These are phyloP conservation scores for Sporothrix inflata DNA, from an alignment of 2,329 filamentous ascomycete genomes.

Conservation along the genomic window DNA sequence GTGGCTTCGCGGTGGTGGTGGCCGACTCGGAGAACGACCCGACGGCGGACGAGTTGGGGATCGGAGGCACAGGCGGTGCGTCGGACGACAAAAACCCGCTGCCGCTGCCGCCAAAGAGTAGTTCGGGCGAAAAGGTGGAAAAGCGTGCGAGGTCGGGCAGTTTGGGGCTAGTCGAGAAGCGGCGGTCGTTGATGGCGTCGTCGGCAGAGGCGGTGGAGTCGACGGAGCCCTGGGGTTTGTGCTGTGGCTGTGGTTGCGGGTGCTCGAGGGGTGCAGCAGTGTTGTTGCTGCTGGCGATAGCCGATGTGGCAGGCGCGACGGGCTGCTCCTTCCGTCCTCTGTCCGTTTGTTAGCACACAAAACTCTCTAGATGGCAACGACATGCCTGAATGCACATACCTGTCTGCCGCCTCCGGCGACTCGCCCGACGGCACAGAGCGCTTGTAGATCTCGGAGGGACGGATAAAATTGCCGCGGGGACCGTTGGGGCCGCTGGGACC, in stretches of 20 bases:
- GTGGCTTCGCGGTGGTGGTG: neutral
- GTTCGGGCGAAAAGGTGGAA: slow-evolving; percentile 63
- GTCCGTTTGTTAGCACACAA: neutral
- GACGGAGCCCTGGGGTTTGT: slow-evolving; percentile 25
- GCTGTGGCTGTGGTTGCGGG: neutral
- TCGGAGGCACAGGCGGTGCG: slow-evolving; percentile 37
- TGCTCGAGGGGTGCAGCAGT: neutral
- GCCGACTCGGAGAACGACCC: neutral
- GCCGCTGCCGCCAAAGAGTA: slow-evolving; percentile 50
- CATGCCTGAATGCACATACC: neutral
- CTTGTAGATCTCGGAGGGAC: slow-evolving; percentile 78
- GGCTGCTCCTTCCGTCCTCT: slow-evolving; percentile 24
- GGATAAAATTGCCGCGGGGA: slow-evolving; percentile 64
- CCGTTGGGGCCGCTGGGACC: slow-evolving; percentile 11
- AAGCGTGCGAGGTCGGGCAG: slow-evolving; percentile 62
- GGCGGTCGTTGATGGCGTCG: slow-evolving; percentile 31
- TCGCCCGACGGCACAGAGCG: slow-evolving; percentile 48
- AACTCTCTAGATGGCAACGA: no score
- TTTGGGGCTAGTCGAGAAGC: slow-evolving; percentile 58
- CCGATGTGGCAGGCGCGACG: slow-evolving; percentile 1
- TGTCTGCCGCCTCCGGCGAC: neutral
- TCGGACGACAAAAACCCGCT: slow-evolving; percentile 35
- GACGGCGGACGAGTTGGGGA: slow-evolving; percentile 26
- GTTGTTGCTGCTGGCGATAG: neutral
- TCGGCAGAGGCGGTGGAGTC: neutral